phyloP scores from a whole-genome alignment of 192 early-diverging fungal species.

The Pilaira anomala region DNA sequence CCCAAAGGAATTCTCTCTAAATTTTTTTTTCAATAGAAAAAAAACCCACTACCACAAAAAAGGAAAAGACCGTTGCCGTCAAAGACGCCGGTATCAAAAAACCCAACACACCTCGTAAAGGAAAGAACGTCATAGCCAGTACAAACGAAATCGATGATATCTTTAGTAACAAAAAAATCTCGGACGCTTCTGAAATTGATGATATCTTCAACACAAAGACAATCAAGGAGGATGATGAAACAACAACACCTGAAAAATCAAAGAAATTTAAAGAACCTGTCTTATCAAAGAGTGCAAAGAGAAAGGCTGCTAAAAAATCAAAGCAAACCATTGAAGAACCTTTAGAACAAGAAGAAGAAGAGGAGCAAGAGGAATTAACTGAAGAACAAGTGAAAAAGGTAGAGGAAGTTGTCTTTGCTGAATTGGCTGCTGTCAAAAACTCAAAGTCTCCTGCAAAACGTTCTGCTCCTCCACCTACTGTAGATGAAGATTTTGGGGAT shows the following conservation, averaged over 20 bases:
- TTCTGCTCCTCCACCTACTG: slow-evolving; percentile 1
- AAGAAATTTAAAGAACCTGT: background rate
- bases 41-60: too few species aligned
- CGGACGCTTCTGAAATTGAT: slow-evolving; percentile 14
- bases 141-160: slow-evolving; percentile 14
- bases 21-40: too few species aligned
- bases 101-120: too few species aligned
- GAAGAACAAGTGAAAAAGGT: slow-evolving; percentile 2
- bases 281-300: slow-evolving; percentile 15
- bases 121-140: too few species aligned
- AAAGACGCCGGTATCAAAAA: too few species aligned
- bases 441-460: slow-evolving; percentile 8
- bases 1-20: too few species aligned
- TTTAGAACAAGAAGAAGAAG: background rate
- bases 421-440: slow-evolving; percentile 31
- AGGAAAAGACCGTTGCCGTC: too few species aligned
- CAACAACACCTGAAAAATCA: background rate
- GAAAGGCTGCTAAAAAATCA: background rate
- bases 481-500: slow-evolving; percentile 33
- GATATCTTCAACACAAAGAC: slow-evolving; percentile 16
- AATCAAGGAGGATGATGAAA: background rate
- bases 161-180: slow-evolving; percentile 17
- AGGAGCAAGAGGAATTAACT: background rate
- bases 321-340: slow-evolving; percentile 1
- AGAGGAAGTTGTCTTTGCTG: slow-evolving; percentile 16